Base-by-base conservation (phyloP, 306 rosid genomes). In the Aeschynomene evenia region DNA sequence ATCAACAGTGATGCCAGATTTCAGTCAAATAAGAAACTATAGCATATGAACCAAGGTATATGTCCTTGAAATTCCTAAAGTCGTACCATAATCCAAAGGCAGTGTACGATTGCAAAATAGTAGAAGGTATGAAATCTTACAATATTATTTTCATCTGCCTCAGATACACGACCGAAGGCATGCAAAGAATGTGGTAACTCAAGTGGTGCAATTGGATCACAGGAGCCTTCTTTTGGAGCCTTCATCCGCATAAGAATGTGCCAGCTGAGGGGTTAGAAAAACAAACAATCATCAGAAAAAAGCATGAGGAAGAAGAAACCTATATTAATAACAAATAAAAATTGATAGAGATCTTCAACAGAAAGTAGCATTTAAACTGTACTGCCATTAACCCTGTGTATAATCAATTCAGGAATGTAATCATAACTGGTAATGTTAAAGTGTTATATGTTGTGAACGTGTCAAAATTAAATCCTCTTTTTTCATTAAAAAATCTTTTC, bases 101-200 rank as follows among this genome's bases (percentile, higher is more conserved):
- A 52, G 26, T 23, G 49, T 57, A 61, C 46, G 65, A 67, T 55
- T 52, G 46, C 52, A 46, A 20, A 69, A 73, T 21, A 37, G 55
- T 72, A 62, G 72, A 46, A 50, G 12, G 70, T 39, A 68, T 69
- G 45, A 23, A 63, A 11, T 34, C 53, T 66, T 77, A 88, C 99
- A 81, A 68, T 43, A 66, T 68, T 88, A 77, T 84, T 77, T 75
- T 91, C 88, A 28, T 93, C 95, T 63, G 82, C 15, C 71, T 85
- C 87, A 31, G 89, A 82, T 52, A 89, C 87, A 50, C 97, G 95
- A 58, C 77, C 92, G 77, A 88, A 85, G 54, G 96, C 96, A 76
- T 94, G 99, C 78, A 94, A 70, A 67, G 97, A 94, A 75, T 91
- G 97, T 1, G 99, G 99, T 36, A 94, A 81, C 60, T 94, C 99